Base-by-base conservation (phyloP, 805 yeast species). In the Yarrowia bubula region DNA sequence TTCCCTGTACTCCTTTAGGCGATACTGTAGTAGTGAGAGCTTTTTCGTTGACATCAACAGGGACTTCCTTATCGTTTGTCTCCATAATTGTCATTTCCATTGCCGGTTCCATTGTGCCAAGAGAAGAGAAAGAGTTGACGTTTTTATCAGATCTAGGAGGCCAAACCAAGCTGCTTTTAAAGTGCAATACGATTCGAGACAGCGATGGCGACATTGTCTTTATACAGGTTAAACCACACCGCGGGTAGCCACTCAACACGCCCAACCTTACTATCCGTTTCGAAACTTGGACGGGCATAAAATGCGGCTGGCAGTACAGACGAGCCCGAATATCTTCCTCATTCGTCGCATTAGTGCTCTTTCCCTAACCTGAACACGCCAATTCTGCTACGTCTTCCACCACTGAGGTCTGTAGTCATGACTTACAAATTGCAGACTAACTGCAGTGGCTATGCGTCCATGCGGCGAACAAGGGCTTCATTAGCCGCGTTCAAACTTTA, bases 401-500 rank as follows among this genome's bases (percentile, higher is more conserved):
- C 53, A 33, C 5, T 3, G 3, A 9, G 5, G 22, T 18, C n/a
- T 48, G 31, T 48, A n/a, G 55, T 48, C 55, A 48, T 33, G 17
- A 8, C 28, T 48, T 48, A 35, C 41, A 10, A 48, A 48, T 47
- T 32, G 53, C 53, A 47, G 17, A 5, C 7, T 9, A 2, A 13
- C 33, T 33, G 39, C 55, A 17, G 13, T 10, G 4, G 4, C 6
- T 1, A 7, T 35, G 41, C 31, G 22, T 4, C 8, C 17, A 13
- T 17, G 55, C 55, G 39, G 41, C 55, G 18, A 38, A 50, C 41
- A 50, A 48, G 31, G 55, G 3, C n/a, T 5, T 11, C 28, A 31
- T 51, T 51, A 51, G 58, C 43, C 58, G 43, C 58, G 58, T 37
- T 22, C 3, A 10, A 38, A 51, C 17, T 33, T 22, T 51, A n/a